Percentiles rank a stretch among this genome's conserved stretches.
These are phyloP conservation scores for Macroventuria anomochaeta DNA, from an alignment of 2,329 filamentous ascomycete species.

Conservation along the genomic window DNA sequence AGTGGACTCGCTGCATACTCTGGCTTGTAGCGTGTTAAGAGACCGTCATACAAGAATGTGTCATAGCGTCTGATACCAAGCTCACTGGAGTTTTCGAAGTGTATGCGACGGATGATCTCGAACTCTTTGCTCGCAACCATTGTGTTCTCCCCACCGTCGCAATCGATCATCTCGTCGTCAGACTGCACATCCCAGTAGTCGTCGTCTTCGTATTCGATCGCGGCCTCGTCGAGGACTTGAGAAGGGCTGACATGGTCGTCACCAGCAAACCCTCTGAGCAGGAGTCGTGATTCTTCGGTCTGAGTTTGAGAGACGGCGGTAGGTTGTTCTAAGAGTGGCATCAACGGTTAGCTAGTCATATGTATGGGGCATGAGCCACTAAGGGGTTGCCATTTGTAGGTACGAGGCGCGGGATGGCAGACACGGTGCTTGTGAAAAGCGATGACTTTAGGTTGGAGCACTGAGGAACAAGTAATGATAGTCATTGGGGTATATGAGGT, in stretches of 20 bases:
- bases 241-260: slow-evolving; percentile 48
- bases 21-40: slow-evolving; percentile 54
- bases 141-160: slow-evolving; percentile 29
- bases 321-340: slow-evolving; percentile 33
- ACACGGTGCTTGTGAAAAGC: slow-evolving; percentile 2
- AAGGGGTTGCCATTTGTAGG: background rate
- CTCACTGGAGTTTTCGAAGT: slow-evolving; percentile 45
- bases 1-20: slow-evolving; percentile 67
- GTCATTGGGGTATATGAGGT: slow-evolving; percentile 42
- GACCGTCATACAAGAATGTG: slow-evolving; percentile 55
- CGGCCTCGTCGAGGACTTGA: slow-evolving; percentile 46
- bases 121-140: slow-evolving; percentile 42
- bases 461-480: slow-evolving; percentile 36
- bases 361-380: background rate
- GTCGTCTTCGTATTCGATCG: slow-evolving; percentile 55
- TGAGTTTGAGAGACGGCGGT: slow-evolving; percentile 22
- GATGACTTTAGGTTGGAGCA: slow-evolving; percentile 16
- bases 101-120: slow-evolving; percentile 47
- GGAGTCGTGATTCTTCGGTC: slow-evolving; percentile 25
- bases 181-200: slow-evolving; percentile 59
- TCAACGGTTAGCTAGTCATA: slow-evolving; percentile 31
- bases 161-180: slow-evolving; percentile 53
- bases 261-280: slow-evolving; percentile 47
- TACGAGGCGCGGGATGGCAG: slow-evolving; percentile 1
- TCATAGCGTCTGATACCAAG: slow-evolving; percentile 52